Evolutionary conservation across 2,329 filamentous ascomycete species (phyloP), one percentile per base, ranked within the genome.

Genomic region (Arthrobotrys sinensis): DNA sequence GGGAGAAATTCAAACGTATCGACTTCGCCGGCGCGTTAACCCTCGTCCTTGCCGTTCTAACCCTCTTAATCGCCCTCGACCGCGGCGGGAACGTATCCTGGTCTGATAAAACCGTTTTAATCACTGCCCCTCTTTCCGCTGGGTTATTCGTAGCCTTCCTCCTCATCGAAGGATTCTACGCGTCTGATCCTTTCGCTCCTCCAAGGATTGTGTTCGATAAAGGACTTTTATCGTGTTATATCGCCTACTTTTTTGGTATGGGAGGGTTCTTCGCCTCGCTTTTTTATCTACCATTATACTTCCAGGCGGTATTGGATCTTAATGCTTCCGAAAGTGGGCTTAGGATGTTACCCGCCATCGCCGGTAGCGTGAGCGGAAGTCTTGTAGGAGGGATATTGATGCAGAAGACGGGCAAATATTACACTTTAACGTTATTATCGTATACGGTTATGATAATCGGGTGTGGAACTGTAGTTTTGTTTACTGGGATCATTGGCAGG

Each of bases 201-300:
- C 89, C 90, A 8, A 91, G 90, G 81, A 89, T 94, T 81, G 91
- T 94, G 80, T 90, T 93, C 81, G 87, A 91, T 82, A 86, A 87
- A 5, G 87, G 87, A 5, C 86, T 94, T 32, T 87, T 93, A 62
- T 89, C 91, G 1, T 89, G 88, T 82, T 94, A 91, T 81, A 84
- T 90, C 0, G 89, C 89, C 83, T 93, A 93, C 83, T 92, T 93
- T 85, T 93, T 93, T 83, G 87, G 88, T 64, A 88, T 91, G 66
- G 89, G 87, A 0, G 90, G 88, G 12, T 88, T 86, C 85, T 83
- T 90, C 55, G 87, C 88, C 0, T 85, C 87, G 0, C 80, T 92
- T 3, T 95, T 93, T 85, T 93, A 92, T 84, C 85, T 93, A n/a
- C 91, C 92, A 0, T 86, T 95, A 1, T 93, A 91, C 84, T 93